A percentile compares a stretch with the other conserved stretches of the same genome.
phyloP scores from a whole-genome alignment of 1,284 basidiomycete genomes.

The Apiotrichum porosum region DNA sequence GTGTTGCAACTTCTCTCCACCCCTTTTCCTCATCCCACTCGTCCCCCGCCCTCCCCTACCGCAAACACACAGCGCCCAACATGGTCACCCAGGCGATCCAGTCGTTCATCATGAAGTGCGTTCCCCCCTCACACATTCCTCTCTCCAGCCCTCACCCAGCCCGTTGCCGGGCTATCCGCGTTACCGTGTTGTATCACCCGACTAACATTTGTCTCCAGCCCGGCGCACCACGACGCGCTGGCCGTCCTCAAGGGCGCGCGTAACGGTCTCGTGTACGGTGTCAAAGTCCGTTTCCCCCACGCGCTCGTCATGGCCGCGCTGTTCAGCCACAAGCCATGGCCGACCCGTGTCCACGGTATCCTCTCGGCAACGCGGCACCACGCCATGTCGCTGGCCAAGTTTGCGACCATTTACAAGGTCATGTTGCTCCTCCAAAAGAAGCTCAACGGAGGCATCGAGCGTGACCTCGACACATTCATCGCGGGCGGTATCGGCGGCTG shows the following conservation, averaged over 20 bases:
- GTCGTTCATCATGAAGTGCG: conserved; percentile 18
- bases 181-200: neutral
- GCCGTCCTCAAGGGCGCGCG: conserved; percentile 90
- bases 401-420: conserved; percentile 89
- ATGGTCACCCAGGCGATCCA: conserved; percentile 15
- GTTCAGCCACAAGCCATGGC: conserved; percentile 75
- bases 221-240: conserved; percentile 81
- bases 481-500: conserved; percentile 91
- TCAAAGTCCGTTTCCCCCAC: conserved; percentile 95
- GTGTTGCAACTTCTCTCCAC: too few species aligned
- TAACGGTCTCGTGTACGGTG: conserved; percentile 81
- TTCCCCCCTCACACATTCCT: neutral
- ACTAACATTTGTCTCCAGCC: conserved; percentile 42
- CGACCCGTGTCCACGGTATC: conserved; percentile 56
- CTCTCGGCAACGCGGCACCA: conserved; percentile 71
- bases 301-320: conserved; percentile 97
- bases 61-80: too few species aligned
- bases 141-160: too few species aligned
- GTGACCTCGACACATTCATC: conserved; percentile 78
- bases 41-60: too few species aligned
- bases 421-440: conserved; percentile 74
- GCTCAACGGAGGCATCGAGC: conserved; percentile 73
- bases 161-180: too few species aligned
- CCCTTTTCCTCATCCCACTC: too few species aligned
- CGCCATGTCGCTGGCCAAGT: conserved; percentile 77